phyloP scores from a whole-genome alignment of 352 stramenopile species.

The Phytophthora tubulina region DNA sequence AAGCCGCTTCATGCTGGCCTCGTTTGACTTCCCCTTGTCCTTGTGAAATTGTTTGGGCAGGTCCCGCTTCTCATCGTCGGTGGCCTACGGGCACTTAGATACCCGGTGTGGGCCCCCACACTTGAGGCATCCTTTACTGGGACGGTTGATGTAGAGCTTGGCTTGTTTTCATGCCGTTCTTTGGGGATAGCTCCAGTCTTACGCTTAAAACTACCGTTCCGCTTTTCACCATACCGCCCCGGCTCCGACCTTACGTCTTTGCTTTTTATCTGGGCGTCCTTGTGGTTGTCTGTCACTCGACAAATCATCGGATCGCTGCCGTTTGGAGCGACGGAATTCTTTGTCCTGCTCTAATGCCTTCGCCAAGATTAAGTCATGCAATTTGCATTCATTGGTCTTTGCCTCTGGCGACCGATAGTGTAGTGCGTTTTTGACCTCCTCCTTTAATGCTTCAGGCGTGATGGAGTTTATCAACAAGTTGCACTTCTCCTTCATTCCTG shows the following conservation, averaged over 20 bases:
- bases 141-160: background rate
- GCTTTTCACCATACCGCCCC: background rate
- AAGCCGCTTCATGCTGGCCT: background rate
- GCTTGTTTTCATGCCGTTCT: background rate
- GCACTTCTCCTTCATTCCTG: conserved; percentile 13
- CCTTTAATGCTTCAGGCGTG: background rate
- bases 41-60: background rate
- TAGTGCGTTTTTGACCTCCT: conserved; percentile 13
- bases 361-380: conserved; percentile 18
- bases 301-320: background rate
- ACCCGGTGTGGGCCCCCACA: background rate
- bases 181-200: background rate
- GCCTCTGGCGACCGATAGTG: background rate
- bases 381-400: conserved; percentile 6
- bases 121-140: background rate
- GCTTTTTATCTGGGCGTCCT: background rate
- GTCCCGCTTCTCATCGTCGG: background rate
- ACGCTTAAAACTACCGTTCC: no score
- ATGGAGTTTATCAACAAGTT: conserved; percentile 10
- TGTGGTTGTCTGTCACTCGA: background rate
- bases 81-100: background rate
- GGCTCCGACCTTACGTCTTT: background rate
- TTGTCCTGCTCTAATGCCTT: conserved; percentile 20
- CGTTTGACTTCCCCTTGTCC: background rate
- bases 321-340: conserved; percentile 19